Percentiles rank a stretch among this genome's conserved stretches.
phyloP scores from a whole-genome alignment of 768 basidiomycete genomes.

The Sarcodon aspratus region DNA sequence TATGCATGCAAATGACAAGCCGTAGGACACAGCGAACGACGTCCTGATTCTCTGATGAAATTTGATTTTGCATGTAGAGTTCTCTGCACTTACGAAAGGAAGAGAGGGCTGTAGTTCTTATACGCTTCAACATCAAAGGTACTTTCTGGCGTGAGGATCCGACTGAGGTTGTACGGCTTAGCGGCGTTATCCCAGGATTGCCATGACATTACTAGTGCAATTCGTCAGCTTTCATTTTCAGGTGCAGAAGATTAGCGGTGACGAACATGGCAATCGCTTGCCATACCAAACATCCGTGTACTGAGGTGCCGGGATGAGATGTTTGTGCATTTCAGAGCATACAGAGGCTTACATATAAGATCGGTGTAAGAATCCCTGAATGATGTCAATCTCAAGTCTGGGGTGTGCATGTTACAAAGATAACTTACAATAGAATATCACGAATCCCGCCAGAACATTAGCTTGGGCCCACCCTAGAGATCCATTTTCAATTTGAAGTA shows the following conservation, averaged over 20 bases:
- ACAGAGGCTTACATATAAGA: constrained; percentile 16
- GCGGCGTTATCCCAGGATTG: constrained; percentile 33
- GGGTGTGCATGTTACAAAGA: not conserved
- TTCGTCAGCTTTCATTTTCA: not conserved
- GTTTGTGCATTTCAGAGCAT: not conserved
- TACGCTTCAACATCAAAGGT: constrained; percentile 26
- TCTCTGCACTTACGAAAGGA: constrained; percentile 37
- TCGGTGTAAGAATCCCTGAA: constrained; percentile 27
- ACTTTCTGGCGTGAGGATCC: constrained; percentile 23
- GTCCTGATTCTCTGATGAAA: constrained; percentile 12
- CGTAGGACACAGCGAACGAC: constrained; percentile 28
- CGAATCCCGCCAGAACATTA: constrained; percentile 40
- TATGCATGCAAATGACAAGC: constrained; percentile 31
- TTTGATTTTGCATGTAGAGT: constrained; percentile 43
- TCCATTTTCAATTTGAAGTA: constrained; percentile 23
- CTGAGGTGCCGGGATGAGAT: not conserved
- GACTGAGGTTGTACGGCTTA: constrained; percentile 25
- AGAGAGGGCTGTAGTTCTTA: constrained; percentile 31
- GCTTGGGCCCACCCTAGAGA: constrained; percentile 78
- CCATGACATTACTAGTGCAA: constrained; percentile 18
- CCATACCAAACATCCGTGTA: constrained; percentile 26
- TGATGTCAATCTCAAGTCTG: not conserved
- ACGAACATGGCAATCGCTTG: constrained; percentile 20
- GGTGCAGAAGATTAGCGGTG: not conserved
- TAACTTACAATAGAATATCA: constrained; percentile 30